These are phyloP conservation scores for Asclepias syriaca DNA, from an alignment of 257 asterid genomes.

Conservation along the genomic window DNA sequence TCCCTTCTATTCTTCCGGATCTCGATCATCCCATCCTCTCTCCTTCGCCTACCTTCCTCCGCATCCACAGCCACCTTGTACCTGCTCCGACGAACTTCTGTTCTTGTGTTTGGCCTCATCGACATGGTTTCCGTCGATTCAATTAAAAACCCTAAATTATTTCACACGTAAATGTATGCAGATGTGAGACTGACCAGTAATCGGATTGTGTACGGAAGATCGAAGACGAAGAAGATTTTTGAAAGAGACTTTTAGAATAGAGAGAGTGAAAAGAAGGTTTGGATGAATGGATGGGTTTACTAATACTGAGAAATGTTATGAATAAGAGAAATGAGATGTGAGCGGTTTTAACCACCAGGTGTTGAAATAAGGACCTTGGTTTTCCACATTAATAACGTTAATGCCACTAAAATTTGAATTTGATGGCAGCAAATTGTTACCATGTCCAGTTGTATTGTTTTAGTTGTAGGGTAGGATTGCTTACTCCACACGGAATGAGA, in stretches of 20 bases:
- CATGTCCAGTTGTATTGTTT: background rate
- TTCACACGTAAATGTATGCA: background rate
- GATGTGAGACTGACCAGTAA: background rate
- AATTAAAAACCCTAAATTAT: slow-evolving; percentile 12
- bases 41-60: slow-evolving; percentile 85
- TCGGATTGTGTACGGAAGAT: background rate
- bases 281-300: background rate
- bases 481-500: background rate
- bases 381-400: slow-evolving; percentile 21
- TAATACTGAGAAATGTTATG: background rate
- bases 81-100: slow-evolving; percentile 91
- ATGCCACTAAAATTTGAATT: slow-evolving; percentile 30
- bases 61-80: slow-evolving; percentile 98
- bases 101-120: slow-evolving; percentile 75
- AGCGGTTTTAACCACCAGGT: slow-evolving; percentile 21
- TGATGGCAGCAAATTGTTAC: background rate
- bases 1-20: slow-evolving; percentile 88
- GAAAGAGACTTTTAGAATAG: background rate
- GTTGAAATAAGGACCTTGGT: background rate
- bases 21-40: slow-evolving; percentile 96
- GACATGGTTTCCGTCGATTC: slow-evolving; percentile 58
- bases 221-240: background rate
- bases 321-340: slow-evolving; percentile 7
- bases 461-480: background rate
- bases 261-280: background rate